Base-by-base conservation (phyloP, 1,284 basidiomycete species). In the Tilletia setariae region DNA sequence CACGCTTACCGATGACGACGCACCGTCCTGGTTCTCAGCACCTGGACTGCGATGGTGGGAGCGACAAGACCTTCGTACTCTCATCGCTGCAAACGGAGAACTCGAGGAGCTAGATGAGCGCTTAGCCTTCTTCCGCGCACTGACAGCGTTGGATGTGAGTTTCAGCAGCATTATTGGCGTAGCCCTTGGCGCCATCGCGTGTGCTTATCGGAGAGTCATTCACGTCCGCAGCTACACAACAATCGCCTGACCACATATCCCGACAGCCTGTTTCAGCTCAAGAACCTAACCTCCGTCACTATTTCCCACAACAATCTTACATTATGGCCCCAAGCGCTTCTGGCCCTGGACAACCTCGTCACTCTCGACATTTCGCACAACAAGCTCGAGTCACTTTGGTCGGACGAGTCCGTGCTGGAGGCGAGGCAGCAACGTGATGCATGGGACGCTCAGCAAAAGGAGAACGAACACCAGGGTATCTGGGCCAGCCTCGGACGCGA, bases 331-430 rank as follows among this genome's bases (percentile, higher is more conserved):
- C 16, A 62, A 11, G 74, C 67, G 16, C 64, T 81, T 28, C 70
- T 76, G 15, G 72, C 73, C 2, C 74, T 77, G 44, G 73, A 74
- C 61, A 69, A 70, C 25, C 75, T 81, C 15, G 66, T 75, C 16
- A 70, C 65, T n/a, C 74, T 81, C 56, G 71, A 79, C 66, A 72
- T 81, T 15, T 77, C 78, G 19, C 69, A 78, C 67, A 81, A 81
- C 68, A 68, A 67, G 62, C 69, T 81, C 16, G 67, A 66, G 19
- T 63, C 70, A 13, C 72, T 81, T 28, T 81, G 79, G 79, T 64
- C 51, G 28, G 70, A 73, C 19, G 46, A 53, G 1, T 62, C 67
- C 15, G 71, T 76, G 1, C 59, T 46, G 13, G 9, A 51, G 6
- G 74, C 73, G 8, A 66, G 74, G 2, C 62, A 65, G 0, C 56